These are phyloP conservation scores for Aspergillus cristatus DNA, from an alignment of 495 filamentous ascomycete genomes.

Conservation along the genomic window DNA sequence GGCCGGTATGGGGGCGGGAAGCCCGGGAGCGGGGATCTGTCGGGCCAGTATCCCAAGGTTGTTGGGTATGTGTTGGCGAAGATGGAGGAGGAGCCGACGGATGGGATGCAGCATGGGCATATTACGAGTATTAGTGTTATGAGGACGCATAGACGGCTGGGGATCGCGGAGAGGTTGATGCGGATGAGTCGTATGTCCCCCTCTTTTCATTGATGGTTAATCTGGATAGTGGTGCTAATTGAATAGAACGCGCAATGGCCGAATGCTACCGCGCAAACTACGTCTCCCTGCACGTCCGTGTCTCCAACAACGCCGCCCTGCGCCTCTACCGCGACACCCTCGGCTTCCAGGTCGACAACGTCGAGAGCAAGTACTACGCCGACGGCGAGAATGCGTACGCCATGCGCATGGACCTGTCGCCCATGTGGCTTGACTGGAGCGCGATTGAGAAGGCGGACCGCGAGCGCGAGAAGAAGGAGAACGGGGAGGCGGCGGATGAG, in stretches of 20 bases:
- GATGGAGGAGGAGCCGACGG: constrained; percentile 96
- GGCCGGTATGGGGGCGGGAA: constrained; percentile 2
- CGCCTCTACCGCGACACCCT: constrained; percentile 89
- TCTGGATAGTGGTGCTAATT: constrained; percentile 3
- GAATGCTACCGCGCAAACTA: constrained; percentile 86
- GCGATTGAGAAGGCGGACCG: constrained; percentile 33
- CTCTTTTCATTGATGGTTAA: no score
- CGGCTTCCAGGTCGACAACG: constrained; percentile 81
- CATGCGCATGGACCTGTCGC: constrained; percentile 78
- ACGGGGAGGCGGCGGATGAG: constrained; percentile 33
- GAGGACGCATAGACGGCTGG: constrained; percentile 84
- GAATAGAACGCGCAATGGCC: constrained; percentile 84
- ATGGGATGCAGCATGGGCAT: constrained; percentile 89
- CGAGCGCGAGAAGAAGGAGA: constrained; percentile 30
- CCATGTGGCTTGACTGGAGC: constrained; percentile 43
- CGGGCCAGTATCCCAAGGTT: constrained; percentile 88
- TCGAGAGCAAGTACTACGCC: constrained; percentile 92
- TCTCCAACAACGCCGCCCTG: constrained; percentile 84
- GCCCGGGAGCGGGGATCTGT: constrained; percentile 18
- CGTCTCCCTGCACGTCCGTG: constrained; percentile 90
- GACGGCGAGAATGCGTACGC: constrained; percentile 94
- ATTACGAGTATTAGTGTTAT: constrained; percentile 94
- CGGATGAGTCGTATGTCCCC: constrained; percentile 74
- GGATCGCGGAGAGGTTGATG: constrained; percentile 96
- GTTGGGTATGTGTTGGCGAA: constrained; percentile 99